Evolutionary conservation across 805 yeast genomes (phyloP), one percentile per base, ranked within the genome.

Genomic region (Hanseniaspora mollemarum): DNA sequence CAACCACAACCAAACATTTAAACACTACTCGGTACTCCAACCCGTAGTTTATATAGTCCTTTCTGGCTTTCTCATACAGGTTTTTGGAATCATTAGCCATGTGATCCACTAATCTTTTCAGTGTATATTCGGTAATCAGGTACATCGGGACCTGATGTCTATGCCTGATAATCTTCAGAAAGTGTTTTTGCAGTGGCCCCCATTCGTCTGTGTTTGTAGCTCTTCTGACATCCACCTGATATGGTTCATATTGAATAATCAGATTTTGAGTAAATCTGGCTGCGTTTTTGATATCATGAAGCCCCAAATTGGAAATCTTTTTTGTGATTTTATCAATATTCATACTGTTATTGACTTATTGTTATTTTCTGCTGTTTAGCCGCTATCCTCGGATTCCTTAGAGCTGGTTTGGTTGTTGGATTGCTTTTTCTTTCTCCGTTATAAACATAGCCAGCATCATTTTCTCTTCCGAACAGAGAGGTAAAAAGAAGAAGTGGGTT

Each of bases 191-290:
- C 0, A 76, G 69, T 3, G 78, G 78, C 1, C 78, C 78, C 78
- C 78, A 74, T 5, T 71, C 58, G 56, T 74, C 78, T 4, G 75
- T 73, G 46, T 72, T 74, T 15, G 77, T 73, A 6, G 75, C 70
- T 49, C 70, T 69, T 46, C 75, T 60, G 3, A 73, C 63, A 54
- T 64, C 67, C 3, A 63, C 59, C 51, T 65, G 70, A 51, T 64
- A 64, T 2, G 71, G 65, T 43, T 64, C 66, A 43, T 66, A 64
- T 50, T 67, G 67, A 13, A 67, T 64, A 24, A 67, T 57, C 41
- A 67, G 59, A 54, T 68, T 67, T 53, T 69, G 72, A 1, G 70
- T 67, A 45, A 60, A 61, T 40, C 72, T 58, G 1, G 70, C 71
- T 3, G 67, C 70, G 51, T 68, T 69, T 28, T 70, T 59, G 28